Percentiles rank a stretch among this genome's conserved stretches.
Evolutionary conservation across 1,139 yeast species (phyloP).

Genomic region (Torulaspora globosa): DNA sequence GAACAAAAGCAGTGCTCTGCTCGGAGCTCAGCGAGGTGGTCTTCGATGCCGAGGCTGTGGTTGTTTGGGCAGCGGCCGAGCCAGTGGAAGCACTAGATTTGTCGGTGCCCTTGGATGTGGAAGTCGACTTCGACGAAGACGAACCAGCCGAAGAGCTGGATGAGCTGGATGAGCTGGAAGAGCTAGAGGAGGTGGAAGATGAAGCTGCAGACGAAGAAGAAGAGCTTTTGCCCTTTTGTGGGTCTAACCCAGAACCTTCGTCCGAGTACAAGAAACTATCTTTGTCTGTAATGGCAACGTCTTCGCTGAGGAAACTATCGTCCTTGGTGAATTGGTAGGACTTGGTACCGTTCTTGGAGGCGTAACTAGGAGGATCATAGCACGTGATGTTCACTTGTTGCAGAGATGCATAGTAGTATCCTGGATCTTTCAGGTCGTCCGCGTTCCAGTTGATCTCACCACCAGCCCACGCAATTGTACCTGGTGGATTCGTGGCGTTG

Average conservation of each 20-base stretch:
- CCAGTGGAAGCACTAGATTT: constrained; percentile 1
- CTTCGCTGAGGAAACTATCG: constrained; percentile 42
- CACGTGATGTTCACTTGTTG: constrained; percentile 59
- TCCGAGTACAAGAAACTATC: constrained; percentile 55
- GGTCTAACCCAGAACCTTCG: constrained; percentile 64
- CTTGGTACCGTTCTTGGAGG: constrained; percentile 44
- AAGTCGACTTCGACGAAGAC: constrained; percentile 9
- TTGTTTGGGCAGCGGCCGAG: neutral
- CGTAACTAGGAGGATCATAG: constrained; percentile 62
- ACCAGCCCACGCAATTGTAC: constrained; percentile 93
- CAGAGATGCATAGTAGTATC: constrained; percentile 70
- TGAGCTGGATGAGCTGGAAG: constrained; percentile 19
- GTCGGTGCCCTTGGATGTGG: constrained; percentile 7
- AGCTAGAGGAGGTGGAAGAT: constrained; percentile 8
- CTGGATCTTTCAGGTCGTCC: constrained; percentile 63
- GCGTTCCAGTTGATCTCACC: constrained; percentile 83
- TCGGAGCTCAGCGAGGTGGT: constrained; percentile 15
- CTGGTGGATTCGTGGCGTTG: constrained; percentile 54
- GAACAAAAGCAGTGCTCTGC: constrained; percentile 20
- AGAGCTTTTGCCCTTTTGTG: constrained; percentile 37
- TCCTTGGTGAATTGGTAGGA: constrained; percentile 57
- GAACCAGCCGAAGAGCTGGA: constrained; percentile 15
- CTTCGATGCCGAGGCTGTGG: constrained; percentile 5
- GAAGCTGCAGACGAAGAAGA: constrained; percentile 23
- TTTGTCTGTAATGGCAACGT: constrained; percentile 57